Conservation (phyloP, 75 land plant species). For the Chamaecyparis obtusa region DNA sequence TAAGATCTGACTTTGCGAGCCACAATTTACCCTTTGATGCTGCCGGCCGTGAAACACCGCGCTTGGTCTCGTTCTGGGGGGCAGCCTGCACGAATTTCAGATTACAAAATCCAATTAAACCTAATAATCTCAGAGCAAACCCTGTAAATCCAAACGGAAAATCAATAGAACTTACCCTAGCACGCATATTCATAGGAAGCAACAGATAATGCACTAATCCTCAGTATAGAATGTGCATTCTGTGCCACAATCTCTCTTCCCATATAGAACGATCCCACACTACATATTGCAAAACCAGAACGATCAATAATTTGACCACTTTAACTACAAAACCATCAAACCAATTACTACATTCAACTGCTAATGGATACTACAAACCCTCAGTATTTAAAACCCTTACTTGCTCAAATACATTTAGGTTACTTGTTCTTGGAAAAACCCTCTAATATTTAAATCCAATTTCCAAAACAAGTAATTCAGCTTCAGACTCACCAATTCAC, state of each 20-base stretch:
- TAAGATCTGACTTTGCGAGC: background rate
- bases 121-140: background rate
- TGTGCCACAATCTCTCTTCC: background rate
- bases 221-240: background rate
- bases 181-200: background rate
- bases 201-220: background rate
- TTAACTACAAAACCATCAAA: background rate
- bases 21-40: background rate
- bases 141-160: background rate
- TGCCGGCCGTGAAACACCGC: background rate
- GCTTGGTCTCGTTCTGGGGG: background rate
- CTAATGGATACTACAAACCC: background rate
- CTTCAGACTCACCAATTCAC: too few species aligned
- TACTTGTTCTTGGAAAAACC: too few species aligned
- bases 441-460: too few species aligned
- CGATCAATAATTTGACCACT: background rate
- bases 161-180: background rate
- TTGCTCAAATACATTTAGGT: too few species aligned
- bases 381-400: background rate
- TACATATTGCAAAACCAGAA: background rate
- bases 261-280: background rate
- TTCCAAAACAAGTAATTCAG: too few species aligned
- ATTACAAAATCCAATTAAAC: background rate
- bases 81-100: background rate
- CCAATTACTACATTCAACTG: background rate